phyloP scores from a whole-genome alignment of 2,329 filamentous ascomycete genomes.

The Calonectria pteridis region DNA sequence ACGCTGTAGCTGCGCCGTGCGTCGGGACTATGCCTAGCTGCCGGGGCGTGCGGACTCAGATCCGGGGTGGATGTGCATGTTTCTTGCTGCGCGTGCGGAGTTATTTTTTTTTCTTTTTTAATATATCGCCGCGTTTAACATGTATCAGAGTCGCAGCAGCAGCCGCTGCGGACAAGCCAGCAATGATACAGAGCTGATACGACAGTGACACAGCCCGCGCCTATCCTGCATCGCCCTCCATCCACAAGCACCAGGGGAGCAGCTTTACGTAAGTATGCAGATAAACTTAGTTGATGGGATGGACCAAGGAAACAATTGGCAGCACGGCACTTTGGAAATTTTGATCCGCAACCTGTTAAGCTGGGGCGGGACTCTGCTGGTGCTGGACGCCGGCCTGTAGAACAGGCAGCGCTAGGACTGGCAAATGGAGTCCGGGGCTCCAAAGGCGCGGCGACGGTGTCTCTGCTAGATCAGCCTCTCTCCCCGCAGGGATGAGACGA shows the following conservation, averaged over 20 bases:
- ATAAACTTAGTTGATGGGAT: background rate
- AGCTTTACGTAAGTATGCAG: conserved; percentile 7
- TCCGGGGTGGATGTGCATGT: background rate
- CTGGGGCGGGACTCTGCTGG: background rate
- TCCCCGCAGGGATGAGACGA: conserved; percentile 18
- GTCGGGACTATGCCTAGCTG: background rate
- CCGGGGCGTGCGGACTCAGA: conserved; percentile 1
- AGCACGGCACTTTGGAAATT: background rate
- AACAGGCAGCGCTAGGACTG: conserved; percentile 12
- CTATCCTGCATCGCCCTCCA: background rate
- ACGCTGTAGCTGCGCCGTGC: background rate
- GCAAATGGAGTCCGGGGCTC: conserved; percentile 7
- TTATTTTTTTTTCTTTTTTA: background rate
- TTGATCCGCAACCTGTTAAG: conserved; percentile 7
- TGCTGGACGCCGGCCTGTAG: background rate
- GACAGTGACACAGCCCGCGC: conserved; percentile 5
- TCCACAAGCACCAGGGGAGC: background rate
- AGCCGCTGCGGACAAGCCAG: background rate
- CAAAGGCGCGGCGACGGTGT: conserved; percentile 19
- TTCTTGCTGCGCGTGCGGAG: background rate
- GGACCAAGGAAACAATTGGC: background rate
- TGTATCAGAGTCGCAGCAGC: background rate
- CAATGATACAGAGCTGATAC: conserved; percentile 4
- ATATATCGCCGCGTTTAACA: conserved; percentile 4
- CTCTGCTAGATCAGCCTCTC: conserved; percentile 18